A percentile compares a stretch with the other conserved stretches of the same genome.
Conservation (phyloP, 148 eudicot genomes). For the Rhododendron simsii region DNA sequence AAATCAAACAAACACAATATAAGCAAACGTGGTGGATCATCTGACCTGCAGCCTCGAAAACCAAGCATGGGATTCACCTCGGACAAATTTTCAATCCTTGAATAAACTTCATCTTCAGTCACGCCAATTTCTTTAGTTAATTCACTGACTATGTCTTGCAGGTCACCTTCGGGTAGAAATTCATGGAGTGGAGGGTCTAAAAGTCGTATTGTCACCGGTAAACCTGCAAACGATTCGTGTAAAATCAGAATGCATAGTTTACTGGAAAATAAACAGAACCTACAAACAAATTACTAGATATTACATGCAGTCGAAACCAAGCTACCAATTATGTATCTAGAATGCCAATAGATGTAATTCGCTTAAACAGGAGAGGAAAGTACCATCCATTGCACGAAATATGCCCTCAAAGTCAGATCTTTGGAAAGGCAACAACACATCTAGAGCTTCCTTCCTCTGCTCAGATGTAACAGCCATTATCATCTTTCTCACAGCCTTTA, state of each 20-base stretch:
- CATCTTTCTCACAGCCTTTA: constrained; percentile 92
- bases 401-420: constrained; percentile 94
- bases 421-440: constrained; percentile 83
- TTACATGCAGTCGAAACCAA: neutral
- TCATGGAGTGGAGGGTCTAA: constrained; percentile 98
- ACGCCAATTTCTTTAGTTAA: constrained; percentile 68
- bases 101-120: constrained; percentile 75
- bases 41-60: constrained; percentile 96
- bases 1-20: too few relatives aligned
- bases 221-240: constrained; percentile 35
- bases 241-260: neutral
- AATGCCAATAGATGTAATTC: neutral
- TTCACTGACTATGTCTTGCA: constrained; percentile 73
- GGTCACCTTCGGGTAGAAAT: constrained; percentile 94
- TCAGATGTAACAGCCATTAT: constrained; percentile 84
- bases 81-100: constrained; percentile 79
- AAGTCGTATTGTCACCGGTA: constrained; percentile 89
- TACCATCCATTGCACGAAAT: constrained; percentile 98
- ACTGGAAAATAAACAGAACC: neutral
- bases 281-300: neutral
- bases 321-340: neutral
- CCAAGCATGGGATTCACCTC: constrained; percentile 99
- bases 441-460: constrained; percentile 73
- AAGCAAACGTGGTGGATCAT: neutral
- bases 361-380: neutral